Evolutionary conservation across 768 basidiomycete genomes (phyloP), one percentile per base, ranked within the genome.

Genomic region (Mycena haematopus): DNA sequence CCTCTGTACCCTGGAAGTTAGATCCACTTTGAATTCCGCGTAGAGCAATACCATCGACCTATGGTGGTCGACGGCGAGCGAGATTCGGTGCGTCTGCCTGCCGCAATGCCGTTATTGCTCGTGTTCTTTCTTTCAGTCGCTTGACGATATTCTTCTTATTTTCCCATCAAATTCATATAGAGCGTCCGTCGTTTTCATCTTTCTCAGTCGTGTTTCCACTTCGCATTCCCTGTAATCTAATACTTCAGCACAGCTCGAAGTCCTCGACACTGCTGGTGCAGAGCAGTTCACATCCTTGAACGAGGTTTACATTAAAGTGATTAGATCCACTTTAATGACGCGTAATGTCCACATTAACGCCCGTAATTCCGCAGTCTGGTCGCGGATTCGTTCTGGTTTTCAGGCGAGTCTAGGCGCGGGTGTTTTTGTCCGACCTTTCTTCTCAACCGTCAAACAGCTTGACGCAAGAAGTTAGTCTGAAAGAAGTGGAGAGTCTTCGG

Each of bases 311-410:
- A 92, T 93, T 72, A 87, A 91, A 83, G 91, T 90, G 62, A 42
- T 64, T 52, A 49, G 15, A 33, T 52, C 25, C 24, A 17, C n/a
- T 45, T 52, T 29, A 51, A 2, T 35, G 22, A 50, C 46, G 45
- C 63, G 35, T 50, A 33, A 46, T 19, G 22, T 31, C 29, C 29
- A 13, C 24, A 13, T 15, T 63, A 17, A 53, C 54, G 15, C 35
- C 27, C 49, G 3, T 31, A 31, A 31, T 31, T 52, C 47, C 45
- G 40, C 19, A 91, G 87, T 83, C 86, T 38, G 88, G 88, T 25
- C 80, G 80, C n/a, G 92, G 91, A 14, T 93, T 92, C 71, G 79
- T 93, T n/a, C 78, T 93, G 38, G 92, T 93, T 45, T 93, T 93
- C 75, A 92, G 91, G 91, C 85, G 69, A 53, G 72, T 55, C 27